A percentile compares a stretch with the other conserved stretches of the same genome.
Evolutionary conservation across 2,329 filamentous ascomycete species (phyloP).

Genomic region (Aaosphaeria pasadenensis): DNA sequence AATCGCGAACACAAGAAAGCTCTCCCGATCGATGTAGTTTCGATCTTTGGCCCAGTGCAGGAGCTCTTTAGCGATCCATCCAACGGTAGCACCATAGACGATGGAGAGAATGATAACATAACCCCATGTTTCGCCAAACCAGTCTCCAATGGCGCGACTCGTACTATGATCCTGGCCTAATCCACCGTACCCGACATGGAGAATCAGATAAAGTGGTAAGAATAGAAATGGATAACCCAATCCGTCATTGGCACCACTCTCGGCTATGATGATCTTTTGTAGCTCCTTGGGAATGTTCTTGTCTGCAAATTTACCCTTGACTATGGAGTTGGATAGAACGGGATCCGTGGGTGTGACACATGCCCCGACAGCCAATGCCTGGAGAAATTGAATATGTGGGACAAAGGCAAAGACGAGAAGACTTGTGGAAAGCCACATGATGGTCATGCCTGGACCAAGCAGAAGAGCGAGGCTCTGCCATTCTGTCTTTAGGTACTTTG

Average conservation of each 20-base stretch:
- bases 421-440: constrained; percentile 84
- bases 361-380: constrained; percentile 75
- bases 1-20: constrained; percentile 83
- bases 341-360: constrained; percentile 94
- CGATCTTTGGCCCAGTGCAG: constrained; percentile 81
- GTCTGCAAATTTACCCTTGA: constrained; percentile 91
- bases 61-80: constrained; percentile 77
- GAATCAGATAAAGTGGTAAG: constrained; percentile 77
- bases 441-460: constrained; percentile 78
- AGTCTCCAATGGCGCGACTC: constrained; percentile 67
- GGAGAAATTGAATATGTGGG: constrained; percentile 68
- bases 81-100: constrained; percentile 71
- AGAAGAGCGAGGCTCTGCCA: constrained; percentile 73
- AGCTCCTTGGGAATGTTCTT: constrained; percentile 80
- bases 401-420: constrained; percentile 75
- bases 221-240: constrained; percentile 87
- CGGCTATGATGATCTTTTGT: constrained; percentile 64
- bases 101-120: constrained; percentile 80
- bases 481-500: constrained; percentile 74
- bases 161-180: constrained; percentile 49
- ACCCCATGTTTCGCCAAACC: constrained; percentile 82
- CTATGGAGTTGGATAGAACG: constrained; percentile 81
- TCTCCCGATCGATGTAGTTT: constrained; percentile 81
- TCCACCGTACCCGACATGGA: constrained; percentile 64
- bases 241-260: constrained; percentile 87